Evolutionary conservation across 176 grass and related monocot genomes (phyloP).

Genomic region (Lolium rigidum): DNA sequence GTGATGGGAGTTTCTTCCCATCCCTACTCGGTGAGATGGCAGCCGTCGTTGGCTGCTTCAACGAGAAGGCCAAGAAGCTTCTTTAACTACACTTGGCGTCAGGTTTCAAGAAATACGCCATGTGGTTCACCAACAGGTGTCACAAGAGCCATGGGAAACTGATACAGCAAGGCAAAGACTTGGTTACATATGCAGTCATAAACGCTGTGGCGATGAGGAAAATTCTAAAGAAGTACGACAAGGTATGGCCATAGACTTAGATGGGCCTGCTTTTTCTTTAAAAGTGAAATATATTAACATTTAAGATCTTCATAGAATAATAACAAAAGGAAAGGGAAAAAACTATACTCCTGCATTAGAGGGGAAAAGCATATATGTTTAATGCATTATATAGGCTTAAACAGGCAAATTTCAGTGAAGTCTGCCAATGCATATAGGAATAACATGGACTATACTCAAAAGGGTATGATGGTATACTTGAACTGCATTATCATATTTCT

Average conservation of each 20-base stretch:
- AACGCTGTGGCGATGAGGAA: constrained; percentile 95
- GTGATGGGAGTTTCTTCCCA: constrained; percentile 89
- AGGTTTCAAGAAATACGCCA: constrained; percentile 67
- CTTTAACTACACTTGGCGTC: constrained; percentile 78
- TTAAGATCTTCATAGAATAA: neutral
- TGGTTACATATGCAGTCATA: constrained; percentile 89
- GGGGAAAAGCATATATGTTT: neutral
- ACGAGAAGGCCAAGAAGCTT: constrained; percentile 78
- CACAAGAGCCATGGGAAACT: constrained; percentile 49
- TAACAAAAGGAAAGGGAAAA: neutral
- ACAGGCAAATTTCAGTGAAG: neutral
- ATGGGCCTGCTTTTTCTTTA: too few relatives aligned
- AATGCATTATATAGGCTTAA: neutral
- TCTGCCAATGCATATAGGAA: neutral
- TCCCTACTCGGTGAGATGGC: constrained; percentile 83
- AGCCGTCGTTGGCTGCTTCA: constrained; percentile 84
- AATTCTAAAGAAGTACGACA: constrained; percentile 94
- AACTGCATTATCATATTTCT: neutral
- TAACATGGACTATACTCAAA: neutral
- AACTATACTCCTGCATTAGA: neutral
- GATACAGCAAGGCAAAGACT: constrained; percentile 77
- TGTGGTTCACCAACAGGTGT: constrained; percentile 58
- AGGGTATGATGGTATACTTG: neutral
- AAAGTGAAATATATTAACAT: neutral
- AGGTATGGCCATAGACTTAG: constrained; percentile 47